Conservation (phyloP, 2,329 filamentous ascomycete species). For the Ophiostoma novo-ulmi region DNA sequence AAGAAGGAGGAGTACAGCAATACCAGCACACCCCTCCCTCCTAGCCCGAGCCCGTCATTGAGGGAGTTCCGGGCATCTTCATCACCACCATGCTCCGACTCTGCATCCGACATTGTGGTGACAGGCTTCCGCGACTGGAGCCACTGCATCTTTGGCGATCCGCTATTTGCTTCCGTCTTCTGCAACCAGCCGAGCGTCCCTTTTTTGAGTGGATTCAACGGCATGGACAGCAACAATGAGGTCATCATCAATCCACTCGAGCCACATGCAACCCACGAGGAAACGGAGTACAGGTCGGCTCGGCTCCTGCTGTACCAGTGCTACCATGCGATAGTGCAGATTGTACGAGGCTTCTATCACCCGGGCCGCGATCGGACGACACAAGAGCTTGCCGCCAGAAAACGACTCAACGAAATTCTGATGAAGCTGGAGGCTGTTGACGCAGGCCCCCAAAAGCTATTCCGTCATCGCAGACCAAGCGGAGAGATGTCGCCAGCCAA, state of each 20-base stretch:
- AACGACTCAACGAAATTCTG: constrained; percentile 46
- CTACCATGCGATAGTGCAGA: constrained; percentile 49
- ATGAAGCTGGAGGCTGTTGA: constrained; percentile 39
- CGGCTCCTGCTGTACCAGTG: constrained; percentile 54
- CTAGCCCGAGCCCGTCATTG: neutral
- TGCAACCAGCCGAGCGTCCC: constrained; percentile 41
- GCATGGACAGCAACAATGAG: constrained; percentile 19
- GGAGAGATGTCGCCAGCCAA: constrained; percentile 44
- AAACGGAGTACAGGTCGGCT: constrained; percentile 34
- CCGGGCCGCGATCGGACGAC: constrained; percentile 45
- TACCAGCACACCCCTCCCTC: neutral
- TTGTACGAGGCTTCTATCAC: constrained; percentile 54
- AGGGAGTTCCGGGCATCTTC: neutral
- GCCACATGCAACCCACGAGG: constrained; percentile 20
- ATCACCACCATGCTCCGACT: neutral
- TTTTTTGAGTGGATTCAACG: constrained; percentile 46
- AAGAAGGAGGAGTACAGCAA: neutral
- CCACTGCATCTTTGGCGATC: constrained; percentile 56
- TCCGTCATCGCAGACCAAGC: constrained; percentile 36
- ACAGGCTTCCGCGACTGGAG: constrained; percentile 56
- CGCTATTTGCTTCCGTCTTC: constrained; percentile 49
- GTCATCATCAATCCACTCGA: constrained; percentile 15
- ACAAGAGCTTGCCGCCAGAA: constrained; percentile 50
- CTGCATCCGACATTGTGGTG: constrained; percentile 33
- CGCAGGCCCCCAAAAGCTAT: constrained; percentile 32